phyloP scores from a whole-genome alignment of 148 eudicot species.

The Polygonum maritimum region DNA sequence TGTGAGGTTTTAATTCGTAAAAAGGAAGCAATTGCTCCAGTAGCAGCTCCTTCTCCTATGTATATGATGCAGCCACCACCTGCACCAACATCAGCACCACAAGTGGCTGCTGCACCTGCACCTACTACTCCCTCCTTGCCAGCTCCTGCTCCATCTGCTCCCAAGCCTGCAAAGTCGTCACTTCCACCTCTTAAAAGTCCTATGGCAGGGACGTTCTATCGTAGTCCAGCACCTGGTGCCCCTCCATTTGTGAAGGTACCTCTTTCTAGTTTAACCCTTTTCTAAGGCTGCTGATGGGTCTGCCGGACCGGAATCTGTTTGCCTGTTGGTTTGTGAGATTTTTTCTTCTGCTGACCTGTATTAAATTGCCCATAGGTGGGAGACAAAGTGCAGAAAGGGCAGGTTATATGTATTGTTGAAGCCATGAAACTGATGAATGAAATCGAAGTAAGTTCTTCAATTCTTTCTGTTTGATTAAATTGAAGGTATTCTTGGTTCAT shows the following conservation, averaged over 20 bases:
- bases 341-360: background rate
- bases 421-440: constrained; percentile 95
- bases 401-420: constrained; percentile 69
- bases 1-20: constrained; percentile 73
- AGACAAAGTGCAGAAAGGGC: constrained; percentile 76
- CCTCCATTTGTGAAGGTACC: constrained; percentile 78
- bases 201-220: constrained; percentile 79
- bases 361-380: constrained; percentile 39
- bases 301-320: background rate
- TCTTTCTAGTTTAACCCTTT: background rate
- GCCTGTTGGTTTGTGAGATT: background rate
- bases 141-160: constrained; percentile 31
- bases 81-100: constrained; percentile 27
- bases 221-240: constrained; percentile 70
- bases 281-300: background rate
- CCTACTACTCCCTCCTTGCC: constrained; percentile 20
- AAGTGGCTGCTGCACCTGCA: constrained; percentile 15
- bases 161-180: constrained; percentile 43
- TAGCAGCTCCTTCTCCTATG: constrained; percentile 35
- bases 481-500: background rate
- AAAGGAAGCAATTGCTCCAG: constrained; percentile 55
- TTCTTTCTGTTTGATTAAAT: background rate
- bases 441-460: constrained; percentile 47
- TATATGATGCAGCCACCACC: constrained; percentile 41
- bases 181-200: constrained; percentile 64